Evolutionary conservation across 768 basidiomycete species (phyloP).

Genomic region (Stropharia rugosoannulata): DNA sequence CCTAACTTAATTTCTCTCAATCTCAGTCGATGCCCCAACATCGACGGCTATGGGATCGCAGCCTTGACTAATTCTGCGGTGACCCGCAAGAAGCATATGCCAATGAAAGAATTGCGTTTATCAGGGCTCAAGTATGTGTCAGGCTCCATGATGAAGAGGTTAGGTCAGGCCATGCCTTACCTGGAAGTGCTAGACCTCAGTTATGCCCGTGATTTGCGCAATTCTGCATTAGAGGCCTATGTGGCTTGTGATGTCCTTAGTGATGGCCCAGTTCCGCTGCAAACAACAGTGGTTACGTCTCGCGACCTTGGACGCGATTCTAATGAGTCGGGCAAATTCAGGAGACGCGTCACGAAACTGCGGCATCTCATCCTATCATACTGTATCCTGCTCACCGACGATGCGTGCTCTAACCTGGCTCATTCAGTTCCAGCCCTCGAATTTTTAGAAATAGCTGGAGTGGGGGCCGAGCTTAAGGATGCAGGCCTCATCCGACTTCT

Average conservation of each 20-base stretch:
- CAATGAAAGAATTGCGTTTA: slow-evolving; percentile 61
- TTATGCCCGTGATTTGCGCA: slow-evolving; percentile 68
- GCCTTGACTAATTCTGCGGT: slow-evolving; percentile 43
- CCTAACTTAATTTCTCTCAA: slow-evolving; percentile 60
- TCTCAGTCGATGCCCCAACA: slow-evolving; percentile 66
- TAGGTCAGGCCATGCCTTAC: slow-evolving; percentile 68
- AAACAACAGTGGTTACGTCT: slow-evolving; percentile 53
- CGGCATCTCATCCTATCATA: slow-evolving; percentile 73
- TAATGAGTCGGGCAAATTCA: slow-evolving; percentile 42
- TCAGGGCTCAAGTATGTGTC: slow-evolving; percentile 64
- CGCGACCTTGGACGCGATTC: slow-evolving; percentile 66
- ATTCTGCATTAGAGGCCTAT: slow-evolving; percentile 74
- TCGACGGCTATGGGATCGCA: slow-evolving; percentile 65
- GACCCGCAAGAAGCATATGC: slow-evolving; percentile 45
- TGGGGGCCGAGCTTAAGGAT: slow-evolving; percentile 68
- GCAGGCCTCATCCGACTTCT: slow-evolving; percentile 75
- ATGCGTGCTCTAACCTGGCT: slow-evolving; percentile 71
- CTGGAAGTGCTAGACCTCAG: slow-evolving; percentile 83
- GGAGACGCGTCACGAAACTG: slow-evolving; percentile 64
- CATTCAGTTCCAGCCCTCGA: slow-evolving; percentile 70
- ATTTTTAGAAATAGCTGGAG: slow-evolving; percentile 75
- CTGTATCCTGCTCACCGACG: slow-evolving; percentile 72
- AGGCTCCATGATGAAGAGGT: slow-evolving; percentile 58
- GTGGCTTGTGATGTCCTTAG: slow-evolving; percentile 51
- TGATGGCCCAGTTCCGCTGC: slow-evolving; percentile 29